Base-by-base conservation (phyloP, 495 filamentous ascomycete genomes). In the Talaromyces nanjingensis region DNA sequence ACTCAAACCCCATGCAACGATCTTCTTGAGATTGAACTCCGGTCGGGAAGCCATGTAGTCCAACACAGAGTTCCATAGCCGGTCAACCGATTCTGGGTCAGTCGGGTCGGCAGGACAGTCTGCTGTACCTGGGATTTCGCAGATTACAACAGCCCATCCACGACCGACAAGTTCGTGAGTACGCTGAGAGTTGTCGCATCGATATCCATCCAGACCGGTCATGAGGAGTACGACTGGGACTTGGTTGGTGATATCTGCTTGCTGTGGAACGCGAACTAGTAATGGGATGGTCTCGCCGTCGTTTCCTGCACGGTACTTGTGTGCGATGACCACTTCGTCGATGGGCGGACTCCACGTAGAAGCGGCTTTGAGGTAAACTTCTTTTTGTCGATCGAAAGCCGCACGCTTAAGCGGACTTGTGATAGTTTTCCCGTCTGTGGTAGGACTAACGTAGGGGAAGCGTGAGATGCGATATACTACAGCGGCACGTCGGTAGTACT, bases 51-150 rank as follows among this genome's bases (percentile, higher is more conserved):
- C 80, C 74, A 91, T 85, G 81, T 88, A 93, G 11, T 85, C 83
- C 8, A 93, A 73, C 64, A 91, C 72, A 60, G 82, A 87, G 33
- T 77, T 76, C 74, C 74, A 77, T 25, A 84, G 69, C 1, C 84
- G 76, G 64, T 87, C 84, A 0, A 82, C 75, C 1, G 79, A 79
- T 20, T 73, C 76, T 0, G 79, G 76, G 59, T 87, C 84, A 1
- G 73, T 73, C 3, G 80, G 76, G 63, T 87, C 84, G 0, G 89
- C 88, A 0, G 89, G 90, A 64, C 83, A 90, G 70, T 93, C 90
- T 2, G 88, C 90, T 1, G 90, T 93, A 0, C 90, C 90, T 0
- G 90, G 90, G 63, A 93, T 90, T 74, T 93, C 90, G 25, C 84
- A 80, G 29, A 90, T 77, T 4, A 91, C 77, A 1, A 71, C 76